Evolutionary conservation across 2,329 filamentous ascomycete species (phyloP), one percentile per base, ranked within the genome.

Genomic region (Colletotrichum euphorbiae): DNA sequence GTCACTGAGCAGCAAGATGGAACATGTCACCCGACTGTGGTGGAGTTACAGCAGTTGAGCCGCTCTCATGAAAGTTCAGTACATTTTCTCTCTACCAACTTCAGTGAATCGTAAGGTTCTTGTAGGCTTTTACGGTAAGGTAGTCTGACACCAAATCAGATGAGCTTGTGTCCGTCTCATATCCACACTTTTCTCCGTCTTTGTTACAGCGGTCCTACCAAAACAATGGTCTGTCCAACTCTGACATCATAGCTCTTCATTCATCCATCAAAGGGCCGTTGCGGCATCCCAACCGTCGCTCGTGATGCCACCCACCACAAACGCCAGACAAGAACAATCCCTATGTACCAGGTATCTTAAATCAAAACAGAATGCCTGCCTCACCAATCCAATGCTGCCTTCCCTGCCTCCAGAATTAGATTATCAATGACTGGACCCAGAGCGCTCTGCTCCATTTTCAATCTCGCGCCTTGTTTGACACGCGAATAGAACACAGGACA

Each of bases 401-500:
- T 72, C 9, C 75, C 74, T 2, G 74, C 69, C 5, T 72, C 71
- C 5, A 77, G 73, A 7, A 74, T 69, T 50, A 82, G 62, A 15
- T 74, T 73, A 19, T 72, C 57, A 36, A 82, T 78, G 5, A 77
- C 76, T 2, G 80, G 80, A 17, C 72, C 74, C 17, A 72, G 70
- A 11, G 71, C 58, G 51, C 73, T 74, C 72, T 75, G 81, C 74
- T 84, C 82, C 3, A 77, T 77, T 40, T 77, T 75, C 51, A 83
- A 77, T 72, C 79, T 83, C 9, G 85, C 84, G 21, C 78, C 78
- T 75, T 92, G 89, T 77, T 89, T 91, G 60, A 88, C 85, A 13
- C 93, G 81, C 36, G 90, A 90, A 79, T 97, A 98, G 73, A 97
- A 98, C 0, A 97, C 93, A 0, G 94, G 92, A 76, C 96, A 99